Evolutionary conservation across 148 eudicot species (phyloP).

Genomic region (Dianthus caryophyllus): DNA sequence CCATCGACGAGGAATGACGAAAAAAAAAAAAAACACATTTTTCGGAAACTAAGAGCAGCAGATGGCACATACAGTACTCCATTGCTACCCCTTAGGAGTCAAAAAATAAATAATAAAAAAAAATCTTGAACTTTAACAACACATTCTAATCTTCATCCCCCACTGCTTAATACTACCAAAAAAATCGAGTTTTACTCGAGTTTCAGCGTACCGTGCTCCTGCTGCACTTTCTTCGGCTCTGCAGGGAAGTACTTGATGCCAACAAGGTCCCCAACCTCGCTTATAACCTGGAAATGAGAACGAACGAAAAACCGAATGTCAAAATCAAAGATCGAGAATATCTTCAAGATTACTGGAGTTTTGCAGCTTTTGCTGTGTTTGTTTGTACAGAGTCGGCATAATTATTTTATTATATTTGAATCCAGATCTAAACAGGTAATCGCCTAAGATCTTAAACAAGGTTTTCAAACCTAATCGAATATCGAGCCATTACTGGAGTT

Average conservation of each 20-base stretch:
- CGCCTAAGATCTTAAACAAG: no score
- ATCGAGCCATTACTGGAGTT: background rate
- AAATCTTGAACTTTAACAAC: conserved; percentile 9
- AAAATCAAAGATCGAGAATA: background rate
- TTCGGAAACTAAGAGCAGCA: background rate
- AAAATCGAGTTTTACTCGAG: conserved; percentile 35
- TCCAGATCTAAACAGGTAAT: no score
- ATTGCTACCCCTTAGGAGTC: conserved; percentile 16
- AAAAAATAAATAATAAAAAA: background rate
- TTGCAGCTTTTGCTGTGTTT: no score
- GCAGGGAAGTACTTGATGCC: conserved; percentile 98
- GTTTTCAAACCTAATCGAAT: no score
- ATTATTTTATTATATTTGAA: no score
- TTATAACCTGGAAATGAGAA: conserved; percentile 41
- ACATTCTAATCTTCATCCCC: conserved; percentile 1
- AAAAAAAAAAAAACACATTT: background rate
- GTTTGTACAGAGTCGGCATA: no score
- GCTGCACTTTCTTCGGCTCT: conserved; percentile 65
- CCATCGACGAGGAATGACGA: background rate
- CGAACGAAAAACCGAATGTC: background rate
- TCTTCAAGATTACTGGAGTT: background rate
- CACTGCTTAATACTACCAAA: conserved; percentile 8
- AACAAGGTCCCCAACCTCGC: conserved; percentile 74
- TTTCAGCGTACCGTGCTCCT: conserved; percentile 50
- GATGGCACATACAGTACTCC: conserved; percentile 5